Evolutionary conservation across 768 basidiomycete species (phyloP).

Genomic region (Pholiota microspora): DNA sequence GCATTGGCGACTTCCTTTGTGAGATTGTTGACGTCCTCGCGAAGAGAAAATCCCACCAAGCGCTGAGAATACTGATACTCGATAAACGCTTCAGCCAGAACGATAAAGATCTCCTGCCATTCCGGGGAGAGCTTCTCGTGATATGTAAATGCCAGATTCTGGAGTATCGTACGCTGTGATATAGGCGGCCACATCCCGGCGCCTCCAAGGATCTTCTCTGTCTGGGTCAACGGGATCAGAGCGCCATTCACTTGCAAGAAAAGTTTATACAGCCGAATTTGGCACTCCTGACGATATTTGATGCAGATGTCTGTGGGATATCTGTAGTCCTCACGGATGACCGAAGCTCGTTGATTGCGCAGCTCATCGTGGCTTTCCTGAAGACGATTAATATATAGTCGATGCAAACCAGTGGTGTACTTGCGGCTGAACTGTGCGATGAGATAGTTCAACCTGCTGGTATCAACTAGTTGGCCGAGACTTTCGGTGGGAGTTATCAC

Average conservation of each 20-base stretch:
- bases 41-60: constrained; percentile 20
- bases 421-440: constrained; percentile 4
- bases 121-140: not conserved
- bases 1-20: constrained; percentile 24
- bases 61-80: constrained; percentile 37
- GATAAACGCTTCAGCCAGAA: constrained; percentile 26
- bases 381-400: constrained; percentile 7
- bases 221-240: constrained; percentile 5
- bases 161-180: constrained; percentile 27
- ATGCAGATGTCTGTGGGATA: constrained; percentile 2
- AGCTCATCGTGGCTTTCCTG: constrained; percentile 5
- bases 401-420: not conserved
- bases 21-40: constrained; percentile 28
- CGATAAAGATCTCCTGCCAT: constrained; percentile 30
- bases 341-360: not conserved
- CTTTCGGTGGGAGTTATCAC: not conserved
- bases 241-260: constrained; percentile 3
- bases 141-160: constrained; percentile 25
- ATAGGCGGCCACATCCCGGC: constrained; percentile 36
- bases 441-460: not conserved
- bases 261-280: not conserved
- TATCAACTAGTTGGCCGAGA: not conserved
- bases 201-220: constrained; percentile 15
- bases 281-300: constrained; percentile 10
- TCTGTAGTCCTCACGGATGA: not conserved